Evolutionary conservation across 202 grass and related monocot genomes (phyloP).

Genomic region (Hordeum pubiflorum): DNA sequence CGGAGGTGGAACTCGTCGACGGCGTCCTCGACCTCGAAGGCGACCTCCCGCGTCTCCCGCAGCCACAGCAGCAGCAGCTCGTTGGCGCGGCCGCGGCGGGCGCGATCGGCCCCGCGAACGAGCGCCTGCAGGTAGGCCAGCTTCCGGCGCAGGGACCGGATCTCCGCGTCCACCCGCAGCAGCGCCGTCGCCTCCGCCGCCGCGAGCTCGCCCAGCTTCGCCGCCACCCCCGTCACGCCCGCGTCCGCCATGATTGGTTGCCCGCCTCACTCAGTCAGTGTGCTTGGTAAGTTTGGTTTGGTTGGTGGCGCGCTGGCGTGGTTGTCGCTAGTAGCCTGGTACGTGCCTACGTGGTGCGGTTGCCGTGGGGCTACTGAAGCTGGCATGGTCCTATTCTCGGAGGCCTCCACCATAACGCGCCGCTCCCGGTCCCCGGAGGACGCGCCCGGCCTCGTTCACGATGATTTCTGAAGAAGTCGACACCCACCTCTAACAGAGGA

Average conservation of each 20-base stretch:
- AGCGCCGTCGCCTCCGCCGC: slow-evolving; percentile 37
- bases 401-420: neutral
- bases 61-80: slow-evolving; percentile 44
- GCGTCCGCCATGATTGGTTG: slow-evolving; percentile 23
- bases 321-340: neutral
- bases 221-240: slow-evolving; percentile 34
- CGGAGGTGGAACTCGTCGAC: slow-evolving; percentile 51
- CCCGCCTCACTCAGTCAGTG: neutral
- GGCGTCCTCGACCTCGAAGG: slow-evolving; percentile 51
- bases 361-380: neutral
- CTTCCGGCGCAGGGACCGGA: slow-evolving; percentile 38
- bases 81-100: slow-evolving; percentile 29
- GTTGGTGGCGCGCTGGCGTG: neutral
- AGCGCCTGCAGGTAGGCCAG: slow-evolving; percentile 48
- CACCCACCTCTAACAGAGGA: no score
- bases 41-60: slow-evolving; percentile 47
- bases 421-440: no score
- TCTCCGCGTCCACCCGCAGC: slow-evolving; percentile 36
- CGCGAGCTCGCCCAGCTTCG: slow-evolving; percentile 39
- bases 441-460: no score
- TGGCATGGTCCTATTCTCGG: neutral
- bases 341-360: neutral
- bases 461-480: no score
- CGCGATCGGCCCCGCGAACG: slow-evolving; percentile 43
- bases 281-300: neutral